phyloP scores from a whole-genome alignment of 805 yeast genomes.

The Candida tibetensis region DNA sequence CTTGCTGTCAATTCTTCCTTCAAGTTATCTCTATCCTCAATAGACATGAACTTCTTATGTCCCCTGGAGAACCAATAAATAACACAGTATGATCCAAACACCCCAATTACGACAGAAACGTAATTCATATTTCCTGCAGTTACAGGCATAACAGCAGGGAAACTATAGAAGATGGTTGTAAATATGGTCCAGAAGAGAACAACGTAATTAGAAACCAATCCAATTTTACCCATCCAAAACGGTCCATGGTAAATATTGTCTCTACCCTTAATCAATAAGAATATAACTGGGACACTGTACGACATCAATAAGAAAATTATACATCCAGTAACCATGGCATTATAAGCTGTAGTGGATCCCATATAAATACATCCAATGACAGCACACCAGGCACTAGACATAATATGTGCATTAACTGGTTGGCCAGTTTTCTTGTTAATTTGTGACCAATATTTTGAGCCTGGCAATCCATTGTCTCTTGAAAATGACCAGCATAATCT shows the following conservation, averaged over 20 bases:
- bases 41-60: constrained; percentile 17
- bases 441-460: constrained; percentile 48
- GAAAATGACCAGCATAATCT: constrained; percentile 68
- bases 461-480: constrained; percentile 61
- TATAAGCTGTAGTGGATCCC: constrained; percentile 67
- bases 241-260: constrained; percentile 58
- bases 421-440: constrained; percentile 47
- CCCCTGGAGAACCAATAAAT: constrained; percentile 53
- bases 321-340: constrained; percentile 61
- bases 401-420: constrained; percentile 59
- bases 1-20: constrained; percentile 20
- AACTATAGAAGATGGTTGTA: constrained; percentile 57
- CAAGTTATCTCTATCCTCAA: constrained; percentile 21
- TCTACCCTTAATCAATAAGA: constrained; percentile 49
- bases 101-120: constrained; percentile 50
- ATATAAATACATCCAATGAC: constrained; percentile 59
- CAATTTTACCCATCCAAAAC: constrained; percentile 61
- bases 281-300: constrained; percentile 54
- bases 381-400: constrained; percentile 52
- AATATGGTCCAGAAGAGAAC: constrained; percentile 57
- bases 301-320: constrained; percentile 57
- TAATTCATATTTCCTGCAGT: constrained; percentile 64
- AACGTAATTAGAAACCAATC: constrained; percentile 49
- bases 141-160: constrained; percentile 65
- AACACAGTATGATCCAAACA: constrained; percentile 42